Conservation (phyloP, 495 filamentous ascomycete species). For the Tuber borchii region DNA sequence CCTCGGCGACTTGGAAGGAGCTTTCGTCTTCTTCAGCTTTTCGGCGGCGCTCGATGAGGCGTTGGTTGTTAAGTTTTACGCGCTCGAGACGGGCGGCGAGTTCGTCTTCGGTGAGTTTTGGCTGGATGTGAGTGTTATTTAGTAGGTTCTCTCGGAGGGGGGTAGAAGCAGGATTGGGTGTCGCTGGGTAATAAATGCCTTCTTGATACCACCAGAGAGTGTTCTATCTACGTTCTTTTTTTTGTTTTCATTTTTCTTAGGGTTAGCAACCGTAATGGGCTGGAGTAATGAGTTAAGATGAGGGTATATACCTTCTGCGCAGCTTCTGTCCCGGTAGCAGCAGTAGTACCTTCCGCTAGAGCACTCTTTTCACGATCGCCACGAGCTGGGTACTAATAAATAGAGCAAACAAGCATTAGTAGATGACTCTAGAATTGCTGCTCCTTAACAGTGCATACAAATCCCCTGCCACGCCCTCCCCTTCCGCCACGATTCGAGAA, state of each 20-base stretch:
- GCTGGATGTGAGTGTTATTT: slow-evolving; percentile 17
- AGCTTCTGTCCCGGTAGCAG: slow-evolving; percentile 7
- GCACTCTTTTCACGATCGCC: slow-evolving; percentile 12
- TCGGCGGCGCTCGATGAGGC: slow-evolving; percentile 48
- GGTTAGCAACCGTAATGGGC: slow-evolving; percentile 16
- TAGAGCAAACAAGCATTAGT: not conserved
- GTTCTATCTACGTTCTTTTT: slow-evolving; percentile 18
- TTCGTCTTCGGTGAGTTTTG: slow-evolving; percentile 52
- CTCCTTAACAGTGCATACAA: not conserved
- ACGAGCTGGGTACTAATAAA: slow-evolving; percentile 8
- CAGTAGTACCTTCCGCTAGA: not conserved
- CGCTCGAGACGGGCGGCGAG: slow-evolving; percentile 50
- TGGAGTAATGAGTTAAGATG: not conserved
- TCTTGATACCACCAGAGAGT: slow-evolving; percentile 32
- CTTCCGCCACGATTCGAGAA: slow-evolving; percentile 22
- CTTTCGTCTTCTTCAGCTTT: slow-evolving; percentile 51
- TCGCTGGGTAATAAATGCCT: slow-evolving; percentile 23
- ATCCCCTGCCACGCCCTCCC: not conserved
- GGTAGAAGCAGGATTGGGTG: slow-evolving; percentile 3
- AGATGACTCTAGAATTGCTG: not conserved
- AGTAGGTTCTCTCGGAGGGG: not conserved
- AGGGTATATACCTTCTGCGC: not conserved
- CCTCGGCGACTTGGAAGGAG: slow-evolving; percentile 46
- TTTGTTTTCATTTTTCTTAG: not conserved
- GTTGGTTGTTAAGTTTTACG: slow-evolving; percentile 48